Base-by-base conservation (phyloP, 768 basidiomycete species). In the Suillus placidus region DNA sequence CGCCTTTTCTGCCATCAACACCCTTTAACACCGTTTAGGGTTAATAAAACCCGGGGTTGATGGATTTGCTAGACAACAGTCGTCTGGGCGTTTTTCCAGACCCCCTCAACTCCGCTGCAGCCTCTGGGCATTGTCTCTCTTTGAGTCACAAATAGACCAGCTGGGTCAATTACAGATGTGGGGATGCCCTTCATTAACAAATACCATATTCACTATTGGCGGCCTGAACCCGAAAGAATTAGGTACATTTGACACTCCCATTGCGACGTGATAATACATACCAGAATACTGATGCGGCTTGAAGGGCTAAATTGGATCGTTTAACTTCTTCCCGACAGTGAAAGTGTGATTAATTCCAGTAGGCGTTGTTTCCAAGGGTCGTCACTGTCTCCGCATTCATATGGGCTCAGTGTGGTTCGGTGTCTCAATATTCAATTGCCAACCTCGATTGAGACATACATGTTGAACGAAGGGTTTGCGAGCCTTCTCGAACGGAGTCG, bases 161-260 rank as follows among this genome's bases (percentile, higher is more conserved):
- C 64, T 10, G 26, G 61, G 65, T 2, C 67, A 71, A 35, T 63
- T 73, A 37, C 67, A 10, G 73, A 72, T 14, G 60, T 76, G 26
- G 71, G 64, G 32, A 67, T 74, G 52, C 64, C 61, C 32, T 65
- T 74, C 14, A 76, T 74, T 68, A 1, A 18, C 38, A 16, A 60
- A 74, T 34, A 74, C 72, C 9, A 76, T 70, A 37, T 66, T 74
- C n/a, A 73, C 72, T 4, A 73, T 74, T 18, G 73, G 74, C 6
- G 70, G 64, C 6, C 58, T 74, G 54, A 73, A 76, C 38, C 60
- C 70, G 66, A 47, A 61, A 71, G 18, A 71, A 74, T 38, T 71
- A 73, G 64, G 67, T 74, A 7, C 67, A 64, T 6, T 61, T 74
- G 34, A 60, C 10, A 73, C 23, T 10, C 76, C 75, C 2, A 68